A percentile compares a stretch with the other conserved stretches of the same genome.
These are phyloP conservation scores for Parachlorella kessleri DNA, from an alignment of 139 green algal species.

Conservation along the genomic window DNA sequence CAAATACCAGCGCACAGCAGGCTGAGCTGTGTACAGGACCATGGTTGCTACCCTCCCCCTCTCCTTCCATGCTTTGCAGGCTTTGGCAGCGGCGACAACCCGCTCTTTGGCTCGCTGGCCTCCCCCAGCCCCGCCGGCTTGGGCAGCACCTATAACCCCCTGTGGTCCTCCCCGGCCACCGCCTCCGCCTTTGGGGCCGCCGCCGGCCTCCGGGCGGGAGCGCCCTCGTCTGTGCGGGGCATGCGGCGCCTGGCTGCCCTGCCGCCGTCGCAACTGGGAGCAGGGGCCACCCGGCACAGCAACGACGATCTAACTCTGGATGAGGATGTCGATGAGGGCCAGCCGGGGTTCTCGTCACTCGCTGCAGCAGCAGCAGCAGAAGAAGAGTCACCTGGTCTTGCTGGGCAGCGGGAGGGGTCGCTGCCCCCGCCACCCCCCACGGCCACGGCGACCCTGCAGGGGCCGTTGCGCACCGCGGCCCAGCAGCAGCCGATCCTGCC, in stretches of 20 bases:
- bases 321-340: neutral
- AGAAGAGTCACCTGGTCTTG: too few species aligned
- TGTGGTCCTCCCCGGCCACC: neutral
- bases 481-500: neutral
- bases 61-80: too few species aligned
- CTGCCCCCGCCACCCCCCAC: too few species aligned
- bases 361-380: too few species aligned
- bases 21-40: too few species aligned
- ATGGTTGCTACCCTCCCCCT: too few species aligned
- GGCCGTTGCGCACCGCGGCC: too few species aligned
- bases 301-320: neutral
- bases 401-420: too few species aligned
- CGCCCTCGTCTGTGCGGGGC: conserved; percentile 7
- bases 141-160: conserved; percentile 5
- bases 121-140: conserved; percentile 10
- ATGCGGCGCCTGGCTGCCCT: conserved; percentile 22
- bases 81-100: too few species aligned
- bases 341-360: too few species aligned
- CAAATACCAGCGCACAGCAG: too few species aligned
- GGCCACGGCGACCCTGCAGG: too few species aligned
- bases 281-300: neutral
- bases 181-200: neutral
- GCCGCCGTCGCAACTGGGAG: conserved; percentile 1
- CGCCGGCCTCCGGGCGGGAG: neutral
- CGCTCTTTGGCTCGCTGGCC: conserved; percentile 4